Conservation (phyloP, 768 basidiomycete genomes). For the Lactifluus volemus region DNA sequence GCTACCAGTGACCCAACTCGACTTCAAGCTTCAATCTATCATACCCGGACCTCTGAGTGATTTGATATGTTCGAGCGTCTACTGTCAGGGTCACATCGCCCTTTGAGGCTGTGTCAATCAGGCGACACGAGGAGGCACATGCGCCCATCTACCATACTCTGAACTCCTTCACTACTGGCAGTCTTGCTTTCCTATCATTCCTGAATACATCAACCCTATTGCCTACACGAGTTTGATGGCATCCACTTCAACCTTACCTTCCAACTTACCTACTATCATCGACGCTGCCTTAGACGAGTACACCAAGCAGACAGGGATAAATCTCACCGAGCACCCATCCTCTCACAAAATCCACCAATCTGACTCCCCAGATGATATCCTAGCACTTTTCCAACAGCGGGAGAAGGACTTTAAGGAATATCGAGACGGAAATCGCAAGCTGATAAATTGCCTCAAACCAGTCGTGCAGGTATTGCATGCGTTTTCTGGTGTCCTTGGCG, state of each 20-base stretch:
- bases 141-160: too few species aligned
- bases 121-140: too few species aligned
- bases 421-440: neutral
- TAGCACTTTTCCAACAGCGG: neutral
- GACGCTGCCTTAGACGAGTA: neutral
- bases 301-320: constrained; percentile 2
- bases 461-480: neutral
- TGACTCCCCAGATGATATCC: neutral
- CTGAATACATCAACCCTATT: too few species aligned
- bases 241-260: neutral
- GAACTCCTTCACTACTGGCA: too few species aligned
- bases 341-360: neutral
- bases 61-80: too few species aligned
- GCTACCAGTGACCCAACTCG: too few species aligned
- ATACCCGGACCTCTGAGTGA: too few species aligned
- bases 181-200: too few species aligned
- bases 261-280: neutral
- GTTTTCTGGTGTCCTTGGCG: neutral
- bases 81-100: too few species aligned
- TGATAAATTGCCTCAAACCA: constrained; percentile 5
- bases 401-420: constrained; percentile 4
- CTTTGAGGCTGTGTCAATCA: too few species aligned
- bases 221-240: neutral
- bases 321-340: neutral
- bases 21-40: too few species aligned